Conservation (phyloP, 768 basidiomycete genomes). For the Leccinum disarticulatum region DNA sequence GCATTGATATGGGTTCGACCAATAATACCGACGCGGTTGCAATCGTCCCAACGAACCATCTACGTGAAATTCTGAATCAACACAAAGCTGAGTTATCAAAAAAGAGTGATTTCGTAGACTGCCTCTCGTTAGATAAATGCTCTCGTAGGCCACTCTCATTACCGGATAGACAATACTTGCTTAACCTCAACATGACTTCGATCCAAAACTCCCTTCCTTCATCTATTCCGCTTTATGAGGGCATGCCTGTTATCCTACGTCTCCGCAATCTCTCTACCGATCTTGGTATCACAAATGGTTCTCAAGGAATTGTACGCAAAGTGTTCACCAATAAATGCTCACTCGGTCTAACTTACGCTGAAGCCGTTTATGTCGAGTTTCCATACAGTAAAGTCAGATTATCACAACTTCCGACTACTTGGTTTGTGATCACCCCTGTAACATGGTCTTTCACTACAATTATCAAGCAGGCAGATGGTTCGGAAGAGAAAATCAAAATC, state of each 20-base stretch:
- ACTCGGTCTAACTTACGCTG: no score
- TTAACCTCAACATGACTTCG: background rate
- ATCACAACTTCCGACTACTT: no score
- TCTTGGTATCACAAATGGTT: conserved; percentile 32
- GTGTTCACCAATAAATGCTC: no score
- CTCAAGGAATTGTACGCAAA: conserved; percentile 6
- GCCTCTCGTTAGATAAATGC: background rate
- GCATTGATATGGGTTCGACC: background rate
- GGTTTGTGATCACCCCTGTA: no score
- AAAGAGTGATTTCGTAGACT: background rate
- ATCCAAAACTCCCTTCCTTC: conserved; percentile 14
- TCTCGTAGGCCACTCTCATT: background rate
- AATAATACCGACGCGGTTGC: background rate
- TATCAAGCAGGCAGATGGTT: no score
- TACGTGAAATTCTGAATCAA: background rate
- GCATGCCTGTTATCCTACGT: conserved; percentile 33
- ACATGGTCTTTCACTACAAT: no score
- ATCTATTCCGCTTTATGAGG: conserved; percentile 25
- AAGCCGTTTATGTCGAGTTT: background rate
- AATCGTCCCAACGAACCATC: conserved; percentile 2
- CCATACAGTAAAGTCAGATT: no score
- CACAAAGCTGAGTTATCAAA: background rate
- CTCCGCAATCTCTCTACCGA: conserved; percentile 26
- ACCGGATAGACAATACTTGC: background rate
- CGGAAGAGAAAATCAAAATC: background rate